Evolutionary conservation across 108 stramenopile genomes (phyloP), one percentile per base, ranked within the genome.

Genomic region (Fistulifera pelliculosa): DNA sequence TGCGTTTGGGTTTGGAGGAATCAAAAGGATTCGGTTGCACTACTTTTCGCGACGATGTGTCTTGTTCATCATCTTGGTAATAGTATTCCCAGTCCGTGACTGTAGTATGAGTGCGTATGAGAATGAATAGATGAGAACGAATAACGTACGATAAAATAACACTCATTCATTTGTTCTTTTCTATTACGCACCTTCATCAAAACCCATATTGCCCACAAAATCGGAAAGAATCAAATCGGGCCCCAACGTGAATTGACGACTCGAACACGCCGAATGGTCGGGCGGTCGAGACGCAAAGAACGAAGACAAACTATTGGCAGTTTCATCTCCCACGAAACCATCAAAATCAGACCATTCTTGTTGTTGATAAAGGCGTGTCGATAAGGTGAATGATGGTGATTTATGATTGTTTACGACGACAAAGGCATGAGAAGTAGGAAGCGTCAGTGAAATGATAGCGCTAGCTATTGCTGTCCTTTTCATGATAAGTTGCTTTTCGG

Each of bases 131-230:
- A 35, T 35, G 31, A 35, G 6, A 35, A 35, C 31, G n/a, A n/a
- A n/a, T n/a, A n/a, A n/a, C n/a, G n/a, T n/a, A n/a, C n/a, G n/a
- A n/a, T n/a, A n/a, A n/a, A n/a, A n/a, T n/a, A n/a, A n/a, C n/a
- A n/a, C n/a, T n/a, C n/a, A n/a, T n/a, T n/a, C n/a, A n/a, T n/a
- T n/a, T n/a, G n/a, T n/a, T n/a, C n/a, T n/a, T n/a, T n/a, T n/a
- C n/a, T n/a, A n/a, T n/a, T 41, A 35, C 31, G 31, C 31, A 35
- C 31, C 31, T 54, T 74, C 73, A 4, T 69, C 68, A 60, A 69
- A 74, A 1, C 85, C 81, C 50, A 85, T 62, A 27, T 66, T 79
- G 0, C 87, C 87, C 1, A 75, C 80, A 76, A 76, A 90, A 57
- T 76, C 60, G 24, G 68, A 54, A 5, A 90, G 24, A 12, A 83